Base-by-base conservation (phyloP, 1,284 basidiomycete species). In the Sutorius eximius region DNA sequence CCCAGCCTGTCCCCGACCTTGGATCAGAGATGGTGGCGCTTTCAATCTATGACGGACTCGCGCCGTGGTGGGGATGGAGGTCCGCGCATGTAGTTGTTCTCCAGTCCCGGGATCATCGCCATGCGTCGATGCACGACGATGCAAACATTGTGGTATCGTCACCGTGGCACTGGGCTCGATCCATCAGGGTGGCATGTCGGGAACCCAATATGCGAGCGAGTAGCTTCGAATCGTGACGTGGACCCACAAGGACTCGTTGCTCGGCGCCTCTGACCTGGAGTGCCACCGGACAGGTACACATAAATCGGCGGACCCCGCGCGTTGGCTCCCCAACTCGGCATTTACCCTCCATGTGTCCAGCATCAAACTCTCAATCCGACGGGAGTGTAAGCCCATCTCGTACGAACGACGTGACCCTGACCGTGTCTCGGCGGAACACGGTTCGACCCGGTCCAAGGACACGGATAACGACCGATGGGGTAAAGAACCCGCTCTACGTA, bases 1-100 rank as follows among this genome's bases (percentile, higher is more conserved):
- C 37, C 30, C 29, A 34, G 24, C 15, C 10, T 9, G 5, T 27
- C 37, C 11, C 37, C 37, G 20, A 5, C 24, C 49, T 24, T 27
- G 9, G 18, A 52, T 41, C 40, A 41, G 22, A 22, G 12, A 40
- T 22, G 38, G 38, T 46, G 52, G 40, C 52, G 40, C 45, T 54
- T 29, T 30, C n/a, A 16, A 29, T 44, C 12, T 18, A 20, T 48
- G 13, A 22, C 15, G 15, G 15, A 29, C 45, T 41, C 45, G 8
- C 45, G 33, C 16, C 11, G 12, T 42, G 22, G 33, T 8, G 24
- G 8, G 9, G 12, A 27, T 6, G 37, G 22, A 32, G 36, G 40
- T 52, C 32, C 30, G 27, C n/a, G 24, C 15, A 16, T 1, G 27
- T 40, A 11, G 18, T 2, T 6, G 18, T 24, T 22, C 27, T 27